Conservation (phyloP, 2,329 filamentous ascomycete genomes). For the Plenodomus lindquistii region DNA sequence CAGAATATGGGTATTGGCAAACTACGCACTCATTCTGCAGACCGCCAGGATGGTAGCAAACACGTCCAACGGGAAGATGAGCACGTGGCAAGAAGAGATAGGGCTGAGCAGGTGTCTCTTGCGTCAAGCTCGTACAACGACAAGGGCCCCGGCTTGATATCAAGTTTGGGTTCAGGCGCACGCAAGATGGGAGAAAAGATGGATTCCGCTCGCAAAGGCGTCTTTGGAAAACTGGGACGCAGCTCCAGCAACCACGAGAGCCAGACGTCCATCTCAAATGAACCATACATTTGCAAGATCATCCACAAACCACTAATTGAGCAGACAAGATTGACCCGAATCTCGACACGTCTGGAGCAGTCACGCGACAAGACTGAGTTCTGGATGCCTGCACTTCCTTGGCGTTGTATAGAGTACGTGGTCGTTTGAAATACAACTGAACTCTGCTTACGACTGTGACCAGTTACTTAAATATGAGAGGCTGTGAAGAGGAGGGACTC, state of each 20-base stretch:
- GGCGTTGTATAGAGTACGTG: conserved; percentile 84
- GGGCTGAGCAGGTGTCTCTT: conserved; percentile 40
- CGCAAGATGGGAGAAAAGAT: conserved; percentile 73
- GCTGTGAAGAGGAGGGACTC: conserved; percentile 88
- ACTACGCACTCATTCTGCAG: conserved; percentile 72
- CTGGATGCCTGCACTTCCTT: conserved; percentile 97
- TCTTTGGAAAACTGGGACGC: conserved; percentile 77
- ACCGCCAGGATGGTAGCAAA: conserved; percentile 56
- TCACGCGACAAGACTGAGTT: conserved; percentile 96
- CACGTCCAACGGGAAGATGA: conserved; percentile 39
- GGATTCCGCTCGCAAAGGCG: conserved; percentile 75
- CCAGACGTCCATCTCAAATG: conserved; percentile 67
- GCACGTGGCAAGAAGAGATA: conserved; percentile 28
- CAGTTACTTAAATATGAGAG: conserved; percentile 89
- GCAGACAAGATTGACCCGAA: conserved; percentile 87
- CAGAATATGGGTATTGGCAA: conserved; percentile 66
- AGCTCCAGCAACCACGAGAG: conserved; percentile 72
- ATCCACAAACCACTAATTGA: conserved; percentile 86
- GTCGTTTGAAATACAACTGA: background rate
- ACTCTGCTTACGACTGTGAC: background rate
- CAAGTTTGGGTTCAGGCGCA: conserved; percentile 72
- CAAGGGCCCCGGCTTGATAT: conserved; percentile 67
- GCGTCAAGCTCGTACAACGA: conserved; percentile 60
- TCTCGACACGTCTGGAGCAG: conserved; percentile 84
- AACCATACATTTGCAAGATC: conserved; percentile 81